Conservation (phyloP, 495 filamentous ascomycete species). For the Penicillium macrosclerotiorum region DNA sequence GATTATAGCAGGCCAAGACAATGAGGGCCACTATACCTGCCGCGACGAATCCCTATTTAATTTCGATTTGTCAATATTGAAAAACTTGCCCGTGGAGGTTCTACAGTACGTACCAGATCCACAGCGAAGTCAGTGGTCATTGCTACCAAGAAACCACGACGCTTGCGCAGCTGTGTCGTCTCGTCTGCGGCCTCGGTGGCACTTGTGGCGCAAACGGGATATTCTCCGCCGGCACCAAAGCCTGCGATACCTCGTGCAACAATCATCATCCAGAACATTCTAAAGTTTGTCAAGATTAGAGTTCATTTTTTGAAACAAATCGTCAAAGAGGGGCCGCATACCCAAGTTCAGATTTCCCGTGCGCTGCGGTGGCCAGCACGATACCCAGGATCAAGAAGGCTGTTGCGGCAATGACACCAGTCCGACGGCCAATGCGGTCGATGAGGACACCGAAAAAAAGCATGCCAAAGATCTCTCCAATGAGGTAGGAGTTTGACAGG, state of each 20-base stretch:
- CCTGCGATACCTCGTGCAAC: constrained; percentile 52
- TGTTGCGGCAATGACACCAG: constrained; percentile 26
- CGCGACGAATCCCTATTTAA: constrained; percentile 26
- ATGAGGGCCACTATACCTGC: constrained; percentile 32
- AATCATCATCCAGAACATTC: constrained; percentile 57
- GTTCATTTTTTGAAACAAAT: not conserved
- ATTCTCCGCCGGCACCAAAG: constrained; percentile 50
- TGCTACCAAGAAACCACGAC: constrained; percentile 32
- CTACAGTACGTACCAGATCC: constrained; percentile 18
- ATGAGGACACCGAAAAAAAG: constrained; percentile 32
- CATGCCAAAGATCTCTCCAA: constrained; percentile 38
- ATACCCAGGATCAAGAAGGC: constrained; percentile 27
- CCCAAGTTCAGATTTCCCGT: constrained; percentile 27
- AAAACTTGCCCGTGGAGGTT: not conserved
- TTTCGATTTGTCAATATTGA: not conserved
- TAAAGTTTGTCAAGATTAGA: not conserved
- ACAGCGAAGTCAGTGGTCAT: constrained; percentile 32
- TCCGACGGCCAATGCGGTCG: constrained; percentile 31
- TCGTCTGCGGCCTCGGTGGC: constrained; percentile 50
- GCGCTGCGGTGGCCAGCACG: constrained; percentile 29
- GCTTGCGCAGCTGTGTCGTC: constrained; percentile 20
- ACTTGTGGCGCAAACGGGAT: constrained; percentile 44
- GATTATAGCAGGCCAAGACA: constrained; percentile 27
- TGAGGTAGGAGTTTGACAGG: constrained; percentile 32
- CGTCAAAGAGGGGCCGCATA: not conserved